Evolutionary conservation across 1,284 basidiomycete genomes (phyloP).

Genomic region (Tilletia walkeri): DNA sequence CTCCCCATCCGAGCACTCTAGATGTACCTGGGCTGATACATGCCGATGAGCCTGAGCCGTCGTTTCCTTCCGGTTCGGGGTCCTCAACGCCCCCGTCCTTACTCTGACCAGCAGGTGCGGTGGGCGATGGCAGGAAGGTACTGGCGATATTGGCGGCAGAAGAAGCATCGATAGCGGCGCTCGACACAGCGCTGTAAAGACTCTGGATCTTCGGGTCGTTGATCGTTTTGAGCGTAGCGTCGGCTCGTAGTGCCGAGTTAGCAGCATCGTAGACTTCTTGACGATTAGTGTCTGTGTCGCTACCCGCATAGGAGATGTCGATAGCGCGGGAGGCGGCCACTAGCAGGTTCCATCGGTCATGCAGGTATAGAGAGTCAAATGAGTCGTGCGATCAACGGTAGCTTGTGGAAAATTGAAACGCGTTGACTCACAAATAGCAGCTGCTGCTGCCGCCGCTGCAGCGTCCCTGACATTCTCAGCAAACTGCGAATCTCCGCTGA

Average conservation of each 20-base stretch:
- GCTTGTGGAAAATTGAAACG: no score
- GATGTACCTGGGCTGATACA: background rate
- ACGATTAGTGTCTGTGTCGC: background rate
- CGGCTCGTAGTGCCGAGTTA: background rate
- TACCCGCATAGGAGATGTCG: background rate
- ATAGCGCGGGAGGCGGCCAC: background rate
- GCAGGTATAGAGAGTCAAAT: no score
- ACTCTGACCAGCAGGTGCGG: background rate
- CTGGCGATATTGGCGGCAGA: background rate
- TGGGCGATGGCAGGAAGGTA: background rate
- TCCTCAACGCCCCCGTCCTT: background rate
- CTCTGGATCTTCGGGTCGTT: constrained; percentile 3
- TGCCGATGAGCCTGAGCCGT: background rate
- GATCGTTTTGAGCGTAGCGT: constrained; percentile 7
- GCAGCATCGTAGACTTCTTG: constrained; percentile 3
- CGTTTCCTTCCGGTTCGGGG: background rate
- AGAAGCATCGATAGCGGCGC: background rate
- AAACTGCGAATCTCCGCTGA: background rate
- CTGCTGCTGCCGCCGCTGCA: background rate
- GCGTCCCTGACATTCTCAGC: background rate
- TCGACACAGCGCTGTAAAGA: background rate
- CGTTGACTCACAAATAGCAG: background rate
- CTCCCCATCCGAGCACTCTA: constrained; percentile 7
- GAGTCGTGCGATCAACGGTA: no score
- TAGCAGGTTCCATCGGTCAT: background rate